Conservation (phyloP, 805 yeast species). For the Candida methanosorbosa region DNA sequence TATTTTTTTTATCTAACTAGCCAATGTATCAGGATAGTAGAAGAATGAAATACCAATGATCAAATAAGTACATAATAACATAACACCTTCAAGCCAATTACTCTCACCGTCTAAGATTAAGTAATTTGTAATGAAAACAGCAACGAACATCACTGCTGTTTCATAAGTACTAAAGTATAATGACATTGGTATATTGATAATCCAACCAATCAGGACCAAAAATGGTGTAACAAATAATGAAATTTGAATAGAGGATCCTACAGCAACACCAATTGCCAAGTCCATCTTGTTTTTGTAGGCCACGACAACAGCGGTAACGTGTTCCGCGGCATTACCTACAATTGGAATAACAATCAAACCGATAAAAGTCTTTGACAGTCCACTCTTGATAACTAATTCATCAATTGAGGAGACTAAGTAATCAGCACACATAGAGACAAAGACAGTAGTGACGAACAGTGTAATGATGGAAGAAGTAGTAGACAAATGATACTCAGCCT, state of each 20-base stretch:
- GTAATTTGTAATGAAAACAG: conserved; percentile 82
- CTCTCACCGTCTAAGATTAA: conserved; percentile 89
- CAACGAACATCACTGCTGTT: conserved; percentile 82
- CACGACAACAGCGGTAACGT: conserved; percentile 91
- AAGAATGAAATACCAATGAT: conserved; percentile 86
- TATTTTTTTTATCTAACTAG: too few species aligned
- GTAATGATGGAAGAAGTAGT: conserved; percentile 44
- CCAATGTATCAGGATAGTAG: conserved; percentile 63
- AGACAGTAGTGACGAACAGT: conserved; percentile 57
- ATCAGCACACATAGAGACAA: conserved; percentile 90
- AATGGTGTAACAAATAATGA: conserved; percentile 94
- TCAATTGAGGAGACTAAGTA: conserved; percentile 91
- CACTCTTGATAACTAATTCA: conserved; percentile 72
- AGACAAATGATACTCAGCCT: conserved; percentile 29
- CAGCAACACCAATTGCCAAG: conserved; percentile 92
- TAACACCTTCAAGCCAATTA: conserved; percentile 95
- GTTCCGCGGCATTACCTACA: conserved; percentile 98
- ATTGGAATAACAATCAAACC: conserved; percentile 92
- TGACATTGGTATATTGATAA: conserved; percentile 83
- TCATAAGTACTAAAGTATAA: conserved; percentile 88
- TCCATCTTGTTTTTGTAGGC: conserved; percentile 97
- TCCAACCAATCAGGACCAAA: conserved; percentile 93
- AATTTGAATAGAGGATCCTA: conserved; percentile 92
- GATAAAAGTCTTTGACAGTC: conserved; percentile 88
- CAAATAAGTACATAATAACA: conserved; percentile 79